Base-by-base conservation (phyloP, 2,329 filamentous ascomycete species). In the Beauveria rudraprayagi region DNA sequence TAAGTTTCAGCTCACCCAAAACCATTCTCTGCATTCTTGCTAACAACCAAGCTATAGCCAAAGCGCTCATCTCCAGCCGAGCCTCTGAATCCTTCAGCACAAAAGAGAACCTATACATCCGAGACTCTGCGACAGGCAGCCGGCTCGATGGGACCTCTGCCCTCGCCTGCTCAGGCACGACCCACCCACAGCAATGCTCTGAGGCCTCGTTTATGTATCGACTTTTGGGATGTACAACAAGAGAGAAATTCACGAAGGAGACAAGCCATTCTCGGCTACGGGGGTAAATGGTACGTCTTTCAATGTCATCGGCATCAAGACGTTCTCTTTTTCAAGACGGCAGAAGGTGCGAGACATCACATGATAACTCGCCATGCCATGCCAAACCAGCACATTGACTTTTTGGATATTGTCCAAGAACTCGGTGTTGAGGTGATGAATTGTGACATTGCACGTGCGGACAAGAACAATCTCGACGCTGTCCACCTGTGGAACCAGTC, bases 251-350 rank as follows among this genome's bases (percentile, higher is more conserved):
- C 37, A 1, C 37, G 30, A 8, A 26, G 22, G 10, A 30, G 54
- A 22, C 60, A 61, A n/a, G 47, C 47, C 5, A 57, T 61, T 28
- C 28, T 57, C 10, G 43, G 22, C 3, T 61, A 51, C 24, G 40
- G 47, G n/a, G 54, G 60, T 16, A 57, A 61, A n/a, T 61, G 54
- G 53, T 61, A 57, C 14, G 60, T 61, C 19, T 61, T 61, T 16
- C 47, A 48, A 14, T 61, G 60, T 19, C 28, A 61, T 40, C 47
- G 46, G 16, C 60, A 61, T n/a, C n/a, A 17, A 16, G 40, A 61
- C 3, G 28, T 43, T 9, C n/a, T 52, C 7, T 16, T 51, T 16
- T 57, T 57, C 53, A 57, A 57, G 51, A 57, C 60, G 22, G 54
- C 60, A 22, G 53, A 61, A 4, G 54, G 43, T 2, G 60, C 60